Conservation (phyloP, 257 asterid species). For the Salvia splendens region DNA sequence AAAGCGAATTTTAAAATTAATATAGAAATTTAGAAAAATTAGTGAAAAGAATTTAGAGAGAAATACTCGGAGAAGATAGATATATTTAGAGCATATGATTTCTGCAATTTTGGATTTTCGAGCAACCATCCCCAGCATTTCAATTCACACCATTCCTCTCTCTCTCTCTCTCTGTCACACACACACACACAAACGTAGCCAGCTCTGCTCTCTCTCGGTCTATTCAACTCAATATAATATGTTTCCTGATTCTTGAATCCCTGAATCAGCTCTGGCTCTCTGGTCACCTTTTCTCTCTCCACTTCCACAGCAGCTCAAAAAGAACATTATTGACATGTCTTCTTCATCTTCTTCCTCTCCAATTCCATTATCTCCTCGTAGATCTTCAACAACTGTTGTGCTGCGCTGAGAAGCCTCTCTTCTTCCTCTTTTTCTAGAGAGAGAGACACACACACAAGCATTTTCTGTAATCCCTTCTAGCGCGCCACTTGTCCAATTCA, state of each 20-base stretch:
- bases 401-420: slow-evolving; percentile 28
- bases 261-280: slow-evolving; percentile 8
- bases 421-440: slow-evolving; percentile 11
- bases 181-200: background rate
- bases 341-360: slow-evolving; percentile 20
- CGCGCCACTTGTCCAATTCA: slow-evolving; percentile 21
- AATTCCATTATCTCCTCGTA: slow-evolving; percentile 15
- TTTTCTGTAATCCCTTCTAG: background rate
- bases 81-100: background rate
- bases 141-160: background rate
- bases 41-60: too few species aligned
- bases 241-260: slow-evolving; percentile 13
- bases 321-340: slow-evolving; percentile 29
- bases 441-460: slow-evolving; percentile 27
- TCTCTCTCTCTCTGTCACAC: slow-evolving; percentile 32
- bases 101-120: slow-evolving; percentile 64
- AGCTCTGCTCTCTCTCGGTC: slow-evolving; percentile 17
- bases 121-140: slow-evolving; percentile 34
- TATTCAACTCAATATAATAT: slow-evolving; percentile 19
- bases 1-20: too few species aligned
- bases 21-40: too few species aligned
- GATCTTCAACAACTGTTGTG: slow-evolving; percentile 24
- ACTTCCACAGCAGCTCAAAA: background rate
- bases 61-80: too few species aligned
- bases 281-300: slow-evolving; percentile 24